Evolutionary conservation across 2,329 filamentous ascomycete species (phyloP), one percentile per base, ranked within the genome.

Genomic region (Fusarium multiceps): DNA sequence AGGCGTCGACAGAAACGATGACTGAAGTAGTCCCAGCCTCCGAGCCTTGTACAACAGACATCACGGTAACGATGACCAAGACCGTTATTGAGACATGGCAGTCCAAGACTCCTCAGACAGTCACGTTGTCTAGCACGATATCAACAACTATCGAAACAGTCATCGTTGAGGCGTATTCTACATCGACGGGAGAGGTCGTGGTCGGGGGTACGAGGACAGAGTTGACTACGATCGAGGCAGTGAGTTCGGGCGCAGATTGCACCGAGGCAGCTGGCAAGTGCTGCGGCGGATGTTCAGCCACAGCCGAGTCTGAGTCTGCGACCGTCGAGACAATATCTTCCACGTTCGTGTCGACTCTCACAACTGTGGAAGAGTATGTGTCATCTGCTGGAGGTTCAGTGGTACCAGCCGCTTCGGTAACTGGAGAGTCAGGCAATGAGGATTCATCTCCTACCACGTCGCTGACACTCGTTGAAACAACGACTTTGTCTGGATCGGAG

Each of bases 161-260:
- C 21, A 50, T 75, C 7, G 61, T 74, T 47, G 73, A 75, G 54
- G 62, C 70, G 21, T 75, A 75, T 69, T 75, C 73, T 69, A 75
- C 74, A 11, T 72, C 59, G 61, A 75, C 67, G 8, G 72, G 72
- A 21, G 71, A 73, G 45, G 60, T 27, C 13, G 60, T 68, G 25
- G 47, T 72, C 32, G 57, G 48, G 12, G 71, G 63, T 6, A 73
- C 72, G 46, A 59, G 51, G 45, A 72, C 68, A 34, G 73, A 71
- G 51, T 69, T 68, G 32, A 64, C 69, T 43, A 73, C 66, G 18
- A 28, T 75, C 12, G 61, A 66, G 45, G 62, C 64, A 32, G 56
- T 74, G 20, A 75, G 66, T 50, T 45, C 63, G 37, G 64, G 62
- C 16, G 28, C 47, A n/a, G 60, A 66, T 11, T 75, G 73, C 42